A percentile compares a stretch with the other conserved stretches of the same genome.
phyloP scores from a whole-genome alignment of 2,329 filamentous ascomycete species.

The Lasiodiplodia gonubiensis region DNA sequence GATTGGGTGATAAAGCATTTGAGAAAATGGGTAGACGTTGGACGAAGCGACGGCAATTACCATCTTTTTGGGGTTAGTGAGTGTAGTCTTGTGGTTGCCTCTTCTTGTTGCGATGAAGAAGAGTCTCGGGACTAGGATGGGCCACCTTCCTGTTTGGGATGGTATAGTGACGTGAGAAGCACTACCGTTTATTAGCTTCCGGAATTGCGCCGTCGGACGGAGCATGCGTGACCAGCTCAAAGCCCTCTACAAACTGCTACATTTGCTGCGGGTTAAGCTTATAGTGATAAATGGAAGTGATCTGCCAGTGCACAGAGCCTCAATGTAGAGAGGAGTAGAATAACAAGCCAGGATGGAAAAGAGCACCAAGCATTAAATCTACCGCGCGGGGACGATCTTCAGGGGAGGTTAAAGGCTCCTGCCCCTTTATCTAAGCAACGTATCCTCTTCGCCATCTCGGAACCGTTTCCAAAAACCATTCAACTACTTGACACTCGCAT shows the following conservation, averaged over 20 bases:
- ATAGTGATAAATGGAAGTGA: background rate
- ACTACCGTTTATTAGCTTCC: background rate
- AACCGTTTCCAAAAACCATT: background rate
- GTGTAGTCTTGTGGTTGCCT: background rate
- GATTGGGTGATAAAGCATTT: background rate
- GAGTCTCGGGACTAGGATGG: background rate
- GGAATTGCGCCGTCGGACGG: background rate
- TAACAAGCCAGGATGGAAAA: background rate
- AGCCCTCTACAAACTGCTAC: background rate
- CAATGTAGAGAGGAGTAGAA: background rate
- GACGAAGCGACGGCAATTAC: too few relatives aligned
- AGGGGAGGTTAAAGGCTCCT: background rate
- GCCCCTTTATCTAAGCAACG: background rate
- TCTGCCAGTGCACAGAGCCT: background rate
- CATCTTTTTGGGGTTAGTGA: too few relatives aligned
- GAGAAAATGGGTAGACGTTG: too few relatives aligned
- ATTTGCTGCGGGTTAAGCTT: background rate
- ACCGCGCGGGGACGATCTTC: background rate
- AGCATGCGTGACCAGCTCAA: background rate
- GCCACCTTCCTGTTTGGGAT: background rate
- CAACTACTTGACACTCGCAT: background rate
- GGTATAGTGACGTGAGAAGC: background rate
- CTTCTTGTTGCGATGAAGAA: background rate
- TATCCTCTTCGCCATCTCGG: background rate
- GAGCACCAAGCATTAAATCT: background rate